These are phyloP conservation scores for Entomortierella parvispora DNA, from an alignment of 192 early-diverging fungal genomes.

Conservation along the genomic window DNA sequence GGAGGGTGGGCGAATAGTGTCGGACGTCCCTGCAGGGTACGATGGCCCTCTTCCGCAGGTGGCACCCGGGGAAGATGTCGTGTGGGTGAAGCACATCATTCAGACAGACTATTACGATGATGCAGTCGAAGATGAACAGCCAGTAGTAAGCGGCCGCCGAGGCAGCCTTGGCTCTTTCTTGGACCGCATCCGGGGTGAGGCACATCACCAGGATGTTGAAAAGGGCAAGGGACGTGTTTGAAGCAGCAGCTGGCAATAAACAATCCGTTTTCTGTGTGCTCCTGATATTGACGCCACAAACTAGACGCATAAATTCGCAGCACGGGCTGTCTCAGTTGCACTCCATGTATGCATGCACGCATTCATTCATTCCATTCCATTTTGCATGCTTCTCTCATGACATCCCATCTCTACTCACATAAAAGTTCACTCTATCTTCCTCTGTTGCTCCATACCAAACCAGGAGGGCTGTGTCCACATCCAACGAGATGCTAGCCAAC, in stretches of 20 bases:
- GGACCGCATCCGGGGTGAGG: constrained; percentile 24
- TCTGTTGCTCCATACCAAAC: no score
- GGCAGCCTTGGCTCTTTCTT: background rate
- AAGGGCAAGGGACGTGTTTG: constrained; percentile 29
- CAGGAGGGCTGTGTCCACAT: no score
- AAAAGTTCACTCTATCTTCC: no score
- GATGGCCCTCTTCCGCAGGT: constrained; percentile 18
- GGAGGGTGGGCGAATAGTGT: no score
- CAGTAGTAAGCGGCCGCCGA: background rate
- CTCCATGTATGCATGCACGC: no score
- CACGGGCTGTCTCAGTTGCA: no score
- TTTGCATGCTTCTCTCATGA: no score
- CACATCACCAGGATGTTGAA: constrained; percentile 1
- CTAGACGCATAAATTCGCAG: no score
- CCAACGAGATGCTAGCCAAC: no score
- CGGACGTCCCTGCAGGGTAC: constrained; percentile 5
- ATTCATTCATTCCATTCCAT: no score
- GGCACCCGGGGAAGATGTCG: constrained; percentile 11
- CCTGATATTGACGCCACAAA: no score
- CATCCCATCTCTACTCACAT: no score
- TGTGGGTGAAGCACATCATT: constrained; percentile 26
- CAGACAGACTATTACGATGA: constrained; percentile 26
- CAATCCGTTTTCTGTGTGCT: background rate
- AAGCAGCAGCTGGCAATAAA: background rate
- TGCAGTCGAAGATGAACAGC: background rate